A percentile compares a stretch with the other conserved stretches of the same genome.
phyloP scores from a whole-genome alignment of 768 basidiomycete species.

The Lactifluus subvellereus region DNA sequence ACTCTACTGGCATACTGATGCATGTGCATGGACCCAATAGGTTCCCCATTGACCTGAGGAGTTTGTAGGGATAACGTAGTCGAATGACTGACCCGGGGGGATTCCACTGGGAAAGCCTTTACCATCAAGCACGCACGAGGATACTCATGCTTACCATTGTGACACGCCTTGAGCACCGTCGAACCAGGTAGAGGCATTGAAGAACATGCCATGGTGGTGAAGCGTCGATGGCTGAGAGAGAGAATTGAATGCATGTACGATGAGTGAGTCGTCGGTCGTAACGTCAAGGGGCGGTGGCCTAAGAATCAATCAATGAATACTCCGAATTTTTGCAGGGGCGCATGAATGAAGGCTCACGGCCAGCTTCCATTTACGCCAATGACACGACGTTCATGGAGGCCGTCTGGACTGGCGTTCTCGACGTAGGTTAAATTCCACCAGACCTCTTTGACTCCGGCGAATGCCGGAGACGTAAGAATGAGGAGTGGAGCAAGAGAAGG shows the following conservation, averaged over 20 bases:
- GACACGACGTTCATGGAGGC: slow-evolving; percentile 64
- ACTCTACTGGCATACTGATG: slow-evolving; percentile 35
- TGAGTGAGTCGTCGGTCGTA: slow-evolving; percentile 60
- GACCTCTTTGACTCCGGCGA: slow-evolving; percentile 62
- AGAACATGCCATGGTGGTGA: slow-evolving; percentile 95
- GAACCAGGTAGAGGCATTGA: slow-evolving; percentile 81
- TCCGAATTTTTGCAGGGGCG: neutral
- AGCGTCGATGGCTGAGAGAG: slow-evolving; percentile 62
- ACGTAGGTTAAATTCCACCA: slow-evolving; percentile 95
- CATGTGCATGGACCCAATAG: slow-evolving; percentile 76
- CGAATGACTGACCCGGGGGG: slow-evolving; percentile 62
- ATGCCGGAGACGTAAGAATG: slow-evolving; percentile 34
- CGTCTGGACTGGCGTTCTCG: slow-evolving; percentile 75
- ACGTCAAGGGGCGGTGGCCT: slow-evolving; percentile 83
- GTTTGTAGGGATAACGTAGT: slow-evolving; percentile 70
- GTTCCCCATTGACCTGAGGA: slow-evolving; percentile 69
- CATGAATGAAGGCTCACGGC: slow-evolving; percentile 57
- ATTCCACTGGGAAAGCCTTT: slow-evolving; percentile 50
- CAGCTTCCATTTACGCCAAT: slow-evolving; percentile 90
- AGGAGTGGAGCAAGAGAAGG: slow-evolving; percentile 27
- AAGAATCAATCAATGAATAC: neutral
- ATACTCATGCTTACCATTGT: slow-evolving; percentile 59
- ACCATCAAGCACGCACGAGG: neutral
- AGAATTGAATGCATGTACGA: slow-evolving; percentile 73
- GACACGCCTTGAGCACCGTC: slow-evolving; percentile 81